Evolutionary conservation across 495 filamentous ascomycete genomes (phyloP).

Genomic region (Trypethelium eluteriae): DNA sequence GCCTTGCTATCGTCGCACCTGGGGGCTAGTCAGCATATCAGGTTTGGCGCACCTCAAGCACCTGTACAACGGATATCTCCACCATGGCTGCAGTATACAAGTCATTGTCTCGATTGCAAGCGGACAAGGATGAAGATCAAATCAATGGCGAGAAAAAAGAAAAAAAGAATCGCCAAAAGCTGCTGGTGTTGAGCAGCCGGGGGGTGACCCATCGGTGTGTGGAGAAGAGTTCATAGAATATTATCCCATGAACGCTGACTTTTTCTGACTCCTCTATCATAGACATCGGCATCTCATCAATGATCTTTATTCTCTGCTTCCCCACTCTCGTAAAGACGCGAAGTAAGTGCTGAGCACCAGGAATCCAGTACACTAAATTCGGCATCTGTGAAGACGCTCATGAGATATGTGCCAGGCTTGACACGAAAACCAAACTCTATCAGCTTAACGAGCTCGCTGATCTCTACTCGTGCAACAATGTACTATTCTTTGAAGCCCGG

Average conservation of each 20-base stretch:
- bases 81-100: slow-evolving; percentile 94
- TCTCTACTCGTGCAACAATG: slow-evolving; percentile 97
- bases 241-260: slow-evolving; percentile 16
- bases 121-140: slow-evolving; percentile 29
- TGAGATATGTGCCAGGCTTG: not conserved
- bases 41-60: too few relatives aligned
- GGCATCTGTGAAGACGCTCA: too few relatives aligned
- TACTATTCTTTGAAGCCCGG: slow-evolving; percentile 91
- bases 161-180: slow-evolving; percentile 65
- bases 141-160: slow-evolving; percentile 41
- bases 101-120: slow-evolving; percentile 59
- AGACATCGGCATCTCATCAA: slow-evolving; percentile 90
- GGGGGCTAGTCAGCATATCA: too few relatives aligned
- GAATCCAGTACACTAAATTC: slow-evolving; percentile 38
- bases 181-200: slow-evolving; percentile 81
- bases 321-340: slow-evolving; percentile 85
- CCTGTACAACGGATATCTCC: not conserved
- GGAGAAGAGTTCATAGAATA: not conserved
- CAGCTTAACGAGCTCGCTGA: slow-evolving; percentile 95
- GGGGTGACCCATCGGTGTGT: slow-evolving; percentile 80
- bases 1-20: too few relatives aligned
- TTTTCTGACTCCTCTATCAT: slow-evolving; percentile 2
- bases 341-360: slow-evolving; percentile 49
- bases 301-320: slow-evolving; percentile 81
- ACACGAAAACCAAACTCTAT: slow-evolving; percentile 83